Evolutionary conservation across 1,139 yeast species (phyloP), one percentile per base, ranked within the genome.

Genomic region (Candida albicans): DNA sequence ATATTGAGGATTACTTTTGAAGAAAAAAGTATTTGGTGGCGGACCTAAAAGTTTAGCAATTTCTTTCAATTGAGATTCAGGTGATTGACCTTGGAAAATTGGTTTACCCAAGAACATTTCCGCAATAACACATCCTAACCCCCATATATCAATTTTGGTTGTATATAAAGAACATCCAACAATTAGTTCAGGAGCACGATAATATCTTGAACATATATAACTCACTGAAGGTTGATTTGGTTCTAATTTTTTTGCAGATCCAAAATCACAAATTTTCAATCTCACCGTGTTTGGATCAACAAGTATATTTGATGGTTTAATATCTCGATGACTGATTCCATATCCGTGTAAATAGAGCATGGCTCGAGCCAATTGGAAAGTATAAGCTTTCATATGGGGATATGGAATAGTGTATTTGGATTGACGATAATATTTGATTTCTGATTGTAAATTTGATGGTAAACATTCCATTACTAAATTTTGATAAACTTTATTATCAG

Each of bases 101-200:
- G 93, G 89, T 59, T 81, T 84, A 28, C 93, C 91, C 56, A 85
- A 72, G 51, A 84, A 76, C 91, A 87, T 85, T 62, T 87, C 95
- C 14, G 93, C 93, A 52, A 86, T 70, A 8, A 86, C 93, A 71
- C 95, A 87, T 1, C 95, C 95, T 44, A 85, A 70, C 1, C 93
- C 93, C 95, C 95, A 87, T 47, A 85, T 81, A 61, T 87, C 95
- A 47, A 87, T 85, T 57, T 84, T 86, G 7, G 93, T 84, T 2
- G 90, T 77, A 58, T 87, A 87, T 41, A 80, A 71, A 34, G 86
- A 78, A 56, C 89, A 84, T 0, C 93, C 95, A 48, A 86, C 81
- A 56, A 86, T 84, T 50, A 86, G 68, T 62, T 86, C 95, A 1
- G 95, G 95, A 2, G 95, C 93, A 59, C 95, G 75, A 62, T 86